Conservation (phyloP, 805 yeast genomes). For the Metschnikowia baotianmanensis region DNA sequence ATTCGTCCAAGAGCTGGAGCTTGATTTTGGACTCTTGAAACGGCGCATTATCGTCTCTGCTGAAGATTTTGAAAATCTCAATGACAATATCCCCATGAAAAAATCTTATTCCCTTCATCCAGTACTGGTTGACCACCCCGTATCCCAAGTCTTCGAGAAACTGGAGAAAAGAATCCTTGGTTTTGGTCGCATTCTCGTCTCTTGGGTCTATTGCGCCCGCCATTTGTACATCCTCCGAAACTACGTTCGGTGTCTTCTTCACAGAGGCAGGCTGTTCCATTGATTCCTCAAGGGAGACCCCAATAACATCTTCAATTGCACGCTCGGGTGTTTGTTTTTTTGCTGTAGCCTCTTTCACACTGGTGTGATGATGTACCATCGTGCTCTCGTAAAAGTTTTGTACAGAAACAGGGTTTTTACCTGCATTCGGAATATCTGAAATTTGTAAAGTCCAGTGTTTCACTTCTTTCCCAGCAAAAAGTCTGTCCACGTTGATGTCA, state of each 20-base stretch:
- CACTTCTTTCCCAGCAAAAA: conserved; percentile 27
- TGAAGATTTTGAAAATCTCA: conserved; percentile 51
- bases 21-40: conserved; percentile 26
- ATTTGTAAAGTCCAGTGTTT: conserved; percentile 61
- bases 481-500: conserved; percentile 27
- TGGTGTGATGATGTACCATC: conserved; percentile 47
- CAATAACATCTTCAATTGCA: neutral
- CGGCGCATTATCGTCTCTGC: conserved; percentile 32
- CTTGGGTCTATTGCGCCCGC: conserved; percentile 1
- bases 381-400: conserved; percentile 66
- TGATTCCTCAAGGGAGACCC: neutral
- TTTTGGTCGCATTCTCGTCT: neutral
- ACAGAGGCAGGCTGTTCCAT: neutral
- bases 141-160: conserved; percentile 70
- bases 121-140: conserved; percentile 56
- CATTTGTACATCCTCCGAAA: conserved; percentile 1
- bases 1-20: conserved; percentile 45
- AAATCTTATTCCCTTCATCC: conserved; percentile 60
- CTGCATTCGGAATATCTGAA: conserved; percentile 75
- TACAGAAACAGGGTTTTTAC: conserved; percentile 57
- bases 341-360: conserved; percentile 8
- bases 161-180: conserved; percentile 38
- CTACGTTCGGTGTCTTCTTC: neutral
- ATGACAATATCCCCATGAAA: conserved; percentile 61
- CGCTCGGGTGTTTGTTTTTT: neutral